Evolutionary conservation across 192 early-diverging fungal species (phyloP).

Genomic region (Backusella luteola): DNA sequence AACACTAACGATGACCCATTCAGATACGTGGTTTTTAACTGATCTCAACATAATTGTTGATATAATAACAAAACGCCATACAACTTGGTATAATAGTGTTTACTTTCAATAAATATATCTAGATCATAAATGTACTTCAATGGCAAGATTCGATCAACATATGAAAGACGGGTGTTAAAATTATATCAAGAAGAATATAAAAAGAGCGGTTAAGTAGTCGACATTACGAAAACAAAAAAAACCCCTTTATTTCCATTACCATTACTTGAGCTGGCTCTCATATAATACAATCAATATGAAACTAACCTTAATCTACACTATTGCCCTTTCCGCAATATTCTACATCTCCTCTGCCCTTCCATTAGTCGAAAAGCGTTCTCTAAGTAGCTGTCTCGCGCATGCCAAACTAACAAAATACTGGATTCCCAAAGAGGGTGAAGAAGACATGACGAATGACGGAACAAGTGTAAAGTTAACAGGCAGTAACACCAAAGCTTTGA

Average conservation of each 20-base stretch:
- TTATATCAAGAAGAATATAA: background rate
- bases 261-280: background rate
- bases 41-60: background rate
- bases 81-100: background rate
- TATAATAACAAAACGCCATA: background rate
- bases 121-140: background rate
- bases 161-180: background rate
- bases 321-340: background rate
- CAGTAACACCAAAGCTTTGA: slow-evolving; percentile 5
- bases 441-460: slow-evolving; percentile 36
- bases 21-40: background rate
- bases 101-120: background rate
- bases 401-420: slow-evolving; percentile 33
- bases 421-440: slow-evolving; percentile 37
- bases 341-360: slow-evolving; percentile 1
- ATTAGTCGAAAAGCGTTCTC: background rate
- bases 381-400: slow-evolving; percentile 13
- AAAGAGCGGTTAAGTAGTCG: background rate
- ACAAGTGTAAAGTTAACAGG: slow-evolving; percentile 15
- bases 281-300: background rate
- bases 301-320: background rate
- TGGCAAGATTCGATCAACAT: background rate
- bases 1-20: background rate
- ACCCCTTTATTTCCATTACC: background rate
- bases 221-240: background rate